Percentiles rank a stretch among this genome's conserved stretches.
Conservation (phyloP, 164 flowering plant genomes). For the Nymphaea colorata region DNA sequence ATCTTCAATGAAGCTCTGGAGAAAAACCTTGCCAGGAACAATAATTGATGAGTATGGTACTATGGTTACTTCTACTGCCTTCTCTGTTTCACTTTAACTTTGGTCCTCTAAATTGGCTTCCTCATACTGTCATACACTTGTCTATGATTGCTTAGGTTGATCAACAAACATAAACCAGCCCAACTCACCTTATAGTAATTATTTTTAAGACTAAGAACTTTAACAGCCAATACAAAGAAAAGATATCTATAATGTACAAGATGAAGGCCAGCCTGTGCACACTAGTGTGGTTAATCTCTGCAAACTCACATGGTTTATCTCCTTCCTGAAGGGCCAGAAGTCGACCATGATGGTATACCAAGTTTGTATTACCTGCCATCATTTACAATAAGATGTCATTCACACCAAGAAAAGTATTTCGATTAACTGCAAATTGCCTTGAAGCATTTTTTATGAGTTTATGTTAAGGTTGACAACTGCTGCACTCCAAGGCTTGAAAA, state of each 20-base stretch:
- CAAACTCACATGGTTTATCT: constrained; percentile 63
- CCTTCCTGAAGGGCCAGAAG: constrained; percentile 79
- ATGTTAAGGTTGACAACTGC: background rate
- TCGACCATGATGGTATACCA: constrained; percentile 83
- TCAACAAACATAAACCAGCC: background rate
- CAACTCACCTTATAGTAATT: background rate
- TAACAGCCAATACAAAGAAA: background rate
- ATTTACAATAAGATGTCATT: background rate
- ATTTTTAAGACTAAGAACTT: too few species aligned
- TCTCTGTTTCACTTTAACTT: background rate
- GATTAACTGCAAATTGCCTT: too few species aligned
- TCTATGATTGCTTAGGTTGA: background rate
- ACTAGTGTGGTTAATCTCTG: background rate
- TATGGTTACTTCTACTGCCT: background rate
- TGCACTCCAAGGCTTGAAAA: background rate
- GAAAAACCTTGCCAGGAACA: too few species aligned
- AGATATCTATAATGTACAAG: background rate
- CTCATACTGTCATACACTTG: background rate
- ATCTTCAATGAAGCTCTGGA: too few species aligned
- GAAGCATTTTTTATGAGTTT: too few species aligned
- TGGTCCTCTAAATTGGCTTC: background rate
- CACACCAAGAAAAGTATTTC: too few species aligned
- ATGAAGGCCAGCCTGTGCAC: background rate
- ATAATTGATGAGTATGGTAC: background rate
- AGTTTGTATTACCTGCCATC: constrained; percentile 74